Conservation (phyloP, 306 rosid genomes). For the Fragaria ananassa region DNA sequence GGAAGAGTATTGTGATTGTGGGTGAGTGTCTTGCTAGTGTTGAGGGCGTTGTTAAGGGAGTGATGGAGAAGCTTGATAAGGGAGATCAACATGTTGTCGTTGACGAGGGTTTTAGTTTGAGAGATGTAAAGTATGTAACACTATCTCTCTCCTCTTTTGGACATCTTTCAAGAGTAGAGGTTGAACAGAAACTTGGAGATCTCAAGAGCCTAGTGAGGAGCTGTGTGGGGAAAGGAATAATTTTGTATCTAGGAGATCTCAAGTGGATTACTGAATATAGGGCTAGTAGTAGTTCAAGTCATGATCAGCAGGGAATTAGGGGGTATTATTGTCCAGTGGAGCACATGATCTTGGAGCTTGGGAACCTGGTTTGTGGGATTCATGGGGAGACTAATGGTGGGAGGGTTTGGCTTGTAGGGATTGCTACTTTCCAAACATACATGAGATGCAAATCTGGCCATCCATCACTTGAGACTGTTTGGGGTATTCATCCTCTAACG, state of each 20-base stretch:
- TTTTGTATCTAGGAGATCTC: constrained; percentile 87
- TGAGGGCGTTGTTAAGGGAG: constrained; percentile 62
- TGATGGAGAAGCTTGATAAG: constrained; percentile 66
- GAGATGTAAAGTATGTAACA: constrained; percentile 54
- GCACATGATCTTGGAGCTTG: constrained; percentile 77
- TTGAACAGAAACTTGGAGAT: constrained; percentile 70
- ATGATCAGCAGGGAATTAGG: constrained; percentile 34
- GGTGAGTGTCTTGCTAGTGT: constrained; percentile 65
- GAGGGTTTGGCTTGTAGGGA: constrained; percentile 74
- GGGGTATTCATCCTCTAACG: constrained; percentile 88
- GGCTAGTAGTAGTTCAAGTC: constrained; percentile 17
- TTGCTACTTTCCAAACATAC: constrained; percentile 81
- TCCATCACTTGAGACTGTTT: constrained; percentile 67
- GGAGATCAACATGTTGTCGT: constrained; percentile 33
- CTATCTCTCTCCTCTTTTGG: constrained; percentile 52
- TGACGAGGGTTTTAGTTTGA: constrained; percentile 51
- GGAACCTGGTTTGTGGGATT: constrained; percentile 56
- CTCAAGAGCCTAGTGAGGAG: constrained; percentile 38
- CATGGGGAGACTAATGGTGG: constrained; percentile 27
- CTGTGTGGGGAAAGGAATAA: constrained; percentile 48
- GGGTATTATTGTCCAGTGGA: constrained; percentile 69
- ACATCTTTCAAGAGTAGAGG: constrained; percentile 52
- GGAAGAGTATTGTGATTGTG: constrained; percentile 65
- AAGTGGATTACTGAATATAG: constrained; percentile 61
- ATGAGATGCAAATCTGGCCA: constrained; percentile 73